Percentiles rank a stretch among this genome's conserved stretches.
phyloP scores from a whole-genome alignment of 805 yeast genomes.

The Kodamaea kaohsiungensis region DNA sequence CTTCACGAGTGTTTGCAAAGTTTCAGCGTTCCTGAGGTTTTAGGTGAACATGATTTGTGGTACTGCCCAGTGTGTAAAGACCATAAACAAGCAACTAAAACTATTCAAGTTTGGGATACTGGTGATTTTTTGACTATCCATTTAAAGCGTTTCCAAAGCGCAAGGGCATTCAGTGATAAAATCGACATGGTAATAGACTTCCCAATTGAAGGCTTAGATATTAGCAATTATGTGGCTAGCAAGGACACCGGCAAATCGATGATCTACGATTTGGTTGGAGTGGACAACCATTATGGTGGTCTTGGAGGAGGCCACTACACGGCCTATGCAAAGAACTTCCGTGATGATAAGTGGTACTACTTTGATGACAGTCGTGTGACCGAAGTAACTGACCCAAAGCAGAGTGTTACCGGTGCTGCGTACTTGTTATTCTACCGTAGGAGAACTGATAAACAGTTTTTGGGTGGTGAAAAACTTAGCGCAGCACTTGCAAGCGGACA shows the following conservation, averaged over 20 bases:
- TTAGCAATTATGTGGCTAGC: slow-evolving; percentile 54
- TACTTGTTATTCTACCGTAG: slow-evolving; percentile 82
- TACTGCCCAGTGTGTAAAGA: slow-evolving; percentile 89
- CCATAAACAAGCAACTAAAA: slow-evolving; percentile 87
- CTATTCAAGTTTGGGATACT: slow-evolving; percentile 88
- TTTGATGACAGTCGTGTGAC: slow-evolving; percentile 83
- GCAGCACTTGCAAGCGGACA: slow-evolving; percentile 45
- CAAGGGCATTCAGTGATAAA: slow-evolving; percentile 83
- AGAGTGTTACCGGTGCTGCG: slow-evolving; percentile 74
- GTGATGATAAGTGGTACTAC: slow-evolving; percentile 82
- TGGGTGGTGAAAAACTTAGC: slow-evolving; percentile 52
- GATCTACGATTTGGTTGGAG: slow-evolving; percentile 84
- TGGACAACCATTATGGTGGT: slow-evolving; percentile 95
- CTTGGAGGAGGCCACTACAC: slow-evolving; percentile 98
- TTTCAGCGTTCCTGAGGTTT: slow-evolving; percentile 79
- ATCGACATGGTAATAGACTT: slow-evolving; percentile 82
- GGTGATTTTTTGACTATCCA: slow-evolving; percentile 92
- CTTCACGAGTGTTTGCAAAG: slow-evolving; percentile 71
- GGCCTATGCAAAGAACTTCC: slow-evolving; percentile 77
- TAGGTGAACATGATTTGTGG: slow-evolving; percentile 91
- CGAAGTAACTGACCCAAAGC: slow-evolving; percentile 54
- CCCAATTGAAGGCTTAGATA: slow-evolving; percentile 81
- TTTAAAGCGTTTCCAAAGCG: slow-evolving; percentile 84
- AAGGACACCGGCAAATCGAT: slow-evolving; percentile 18
- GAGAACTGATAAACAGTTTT: slow-evolving; percentile 34